A percentile compares a stretch with the other conserved stretches of the same genome.
phyloP scores from a whole-genome alignment of 495 filamentous ascomycete species.

The Xylaria curta region DNA sequence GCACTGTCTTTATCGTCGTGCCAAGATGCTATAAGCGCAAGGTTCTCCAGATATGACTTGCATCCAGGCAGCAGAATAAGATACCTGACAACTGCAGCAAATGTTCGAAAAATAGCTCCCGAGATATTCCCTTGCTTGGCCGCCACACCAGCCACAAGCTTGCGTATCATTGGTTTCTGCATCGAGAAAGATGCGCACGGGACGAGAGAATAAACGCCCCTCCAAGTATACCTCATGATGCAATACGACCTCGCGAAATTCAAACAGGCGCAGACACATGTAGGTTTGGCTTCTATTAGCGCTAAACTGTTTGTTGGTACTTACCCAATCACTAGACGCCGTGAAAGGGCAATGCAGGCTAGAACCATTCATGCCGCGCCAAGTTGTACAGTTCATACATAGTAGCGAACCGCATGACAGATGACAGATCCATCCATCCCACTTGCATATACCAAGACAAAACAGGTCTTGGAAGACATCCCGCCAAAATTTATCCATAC shows the following conservation, averaged over 20 bases:
- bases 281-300: no score
- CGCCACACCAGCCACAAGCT: slow-evolving; percentile 15
- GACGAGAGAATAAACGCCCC: slow-evolving; percentile 7
- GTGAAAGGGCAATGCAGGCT: not conserved
- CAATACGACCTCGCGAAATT: not conserved
- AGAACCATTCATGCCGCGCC: not conserved
- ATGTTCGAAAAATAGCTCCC: not conserved
- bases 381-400: not conserved
- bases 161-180: not conserved
- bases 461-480: not conserved
- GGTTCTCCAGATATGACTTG: slow-evolving; percentile 23
- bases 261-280: no score
- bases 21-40: slow-evolving; percentile 3
- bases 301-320: no score
- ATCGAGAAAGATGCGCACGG: not conserved
- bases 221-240: slow-evolving; percentile 11
- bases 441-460: not conserved
- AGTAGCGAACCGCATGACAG: not conserved
- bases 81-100: not conserved
- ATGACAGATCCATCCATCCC: no score
- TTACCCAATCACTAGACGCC: not conserved
- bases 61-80: slow-evolving; percentile 20
- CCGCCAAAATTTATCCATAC: not conserved
- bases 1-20: not conserved
- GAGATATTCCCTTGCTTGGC: not conserved